These are phyloP conservation scores for Apiotrichum gamsii DNA, from an alignment of 1,284 basidiomycete species.

Conservation along the genomic window DNA sequence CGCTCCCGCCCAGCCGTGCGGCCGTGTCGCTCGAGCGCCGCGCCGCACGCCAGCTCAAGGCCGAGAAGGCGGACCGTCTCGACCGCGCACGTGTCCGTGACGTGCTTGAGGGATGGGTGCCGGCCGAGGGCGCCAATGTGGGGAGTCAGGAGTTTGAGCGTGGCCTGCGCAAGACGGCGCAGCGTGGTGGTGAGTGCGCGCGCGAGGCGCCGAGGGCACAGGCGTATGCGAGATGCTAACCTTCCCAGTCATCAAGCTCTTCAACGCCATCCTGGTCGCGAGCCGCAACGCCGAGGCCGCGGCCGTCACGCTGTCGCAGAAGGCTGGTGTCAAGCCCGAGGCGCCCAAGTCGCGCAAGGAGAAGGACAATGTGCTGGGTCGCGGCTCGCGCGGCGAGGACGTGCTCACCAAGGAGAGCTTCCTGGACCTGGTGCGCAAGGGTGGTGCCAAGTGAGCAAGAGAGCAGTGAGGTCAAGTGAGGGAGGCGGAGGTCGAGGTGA, in stretches of 20 bases:
- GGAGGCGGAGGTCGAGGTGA: too few species aligned
- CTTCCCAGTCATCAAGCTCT: conserved; percentile 47
- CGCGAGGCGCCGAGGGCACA: not conserved
- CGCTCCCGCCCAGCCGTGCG: conserved; percentile 34
- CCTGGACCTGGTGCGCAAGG: conserved; percentile 47
- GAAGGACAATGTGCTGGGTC: conserved; percentile 47
- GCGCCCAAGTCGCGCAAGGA: conserved; percentile 35
- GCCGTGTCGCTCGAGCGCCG: conserved; percentile 27
- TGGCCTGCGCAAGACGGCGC: conserved; percentile 46
- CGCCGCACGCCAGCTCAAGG: conserved; percentile 33
- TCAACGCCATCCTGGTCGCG: conserved; percentile 48
- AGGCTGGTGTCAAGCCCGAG: conserved; percentile 39
- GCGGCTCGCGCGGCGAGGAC: conserved; percentile 40
- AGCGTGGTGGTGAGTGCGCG: conserved; percentile 46
- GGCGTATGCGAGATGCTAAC: not conserved
- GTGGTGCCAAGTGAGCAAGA: conserved; percentile 9
- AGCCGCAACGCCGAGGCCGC: conserved; percentile 39
- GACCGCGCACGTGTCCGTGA: conserved; percentile 42
- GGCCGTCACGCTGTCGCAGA: conserved; percentile 18
- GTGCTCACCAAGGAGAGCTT: conserved; percentile 48
- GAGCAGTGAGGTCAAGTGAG: too few species aligned
- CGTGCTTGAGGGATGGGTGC: conserved; percentile 44
- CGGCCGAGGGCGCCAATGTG: conserved; percentile 24
- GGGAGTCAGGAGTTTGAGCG: conserved; percentile 47
- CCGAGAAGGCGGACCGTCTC: conserved; percentile 39